Conservation (phyloP, 352 stramenopile genomes). For the Phytophthora pistaciae region DNA sequence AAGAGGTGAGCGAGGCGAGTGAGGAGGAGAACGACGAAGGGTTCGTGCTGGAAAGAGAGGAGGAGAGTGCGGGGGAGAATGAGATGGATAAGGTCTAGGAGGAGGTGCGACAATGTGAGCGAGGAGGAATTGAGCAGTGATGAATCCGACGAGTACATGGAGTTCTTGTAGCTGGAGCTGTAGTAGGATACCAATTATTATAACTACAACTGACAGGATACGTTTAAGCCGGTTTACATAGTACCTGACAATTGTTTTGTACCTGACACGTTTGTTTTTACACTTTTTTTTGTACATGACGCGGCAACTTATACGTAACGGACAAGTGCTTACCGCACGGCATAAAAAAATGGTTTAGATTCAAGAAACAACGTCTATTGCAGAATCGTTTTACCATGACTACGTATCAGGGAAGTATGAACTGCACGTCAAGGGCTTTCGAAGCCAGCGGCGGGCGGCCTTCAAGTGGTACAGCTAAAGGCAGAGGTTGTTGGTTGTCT, state of each 20-base stretch:
- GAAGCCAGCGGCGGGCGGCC: not conserved
- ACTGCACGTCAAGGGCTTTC: not conserved
- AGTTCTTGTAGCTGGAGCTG: not conserved
- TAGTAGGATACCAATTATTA: too few species aligned
- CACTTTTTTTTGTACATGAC: too few species aligned
- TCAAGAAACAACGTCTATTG: not conserved
- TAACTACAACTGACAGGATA: too few species aligned
- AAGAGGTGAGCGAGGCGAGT: not conserved
- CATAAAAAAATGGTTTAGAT: not conserved
- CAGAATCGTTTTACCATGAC: not conserved
- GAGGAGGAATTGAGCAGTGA: not conserved
- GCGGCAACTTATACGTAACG: too few species aligned
- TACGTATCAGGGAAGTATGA: not conserved
- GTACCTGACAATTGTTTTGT: not conserved
- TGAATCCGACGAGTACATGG: not conserved
- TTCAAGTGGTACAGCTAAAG: not conserved
- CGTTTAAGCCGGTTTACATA: too few species aligned
- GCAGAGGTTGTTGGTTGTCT: not conserved
- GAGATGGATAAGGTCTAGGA: not conserved
- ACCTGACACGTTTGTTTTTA: too few species aligned
- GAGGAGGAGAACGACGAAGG: not conserved
- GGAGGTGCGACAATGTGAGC: not conserved
- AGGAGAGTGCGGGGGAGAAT: not conserved
- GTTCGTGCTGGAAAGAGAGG: not conserved
- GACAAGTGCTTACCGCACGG: too few species aligned